Evolutionary conservation across 257 asterid genomes (phyloP).

Genomic region (Datura wrightii): DNA sequence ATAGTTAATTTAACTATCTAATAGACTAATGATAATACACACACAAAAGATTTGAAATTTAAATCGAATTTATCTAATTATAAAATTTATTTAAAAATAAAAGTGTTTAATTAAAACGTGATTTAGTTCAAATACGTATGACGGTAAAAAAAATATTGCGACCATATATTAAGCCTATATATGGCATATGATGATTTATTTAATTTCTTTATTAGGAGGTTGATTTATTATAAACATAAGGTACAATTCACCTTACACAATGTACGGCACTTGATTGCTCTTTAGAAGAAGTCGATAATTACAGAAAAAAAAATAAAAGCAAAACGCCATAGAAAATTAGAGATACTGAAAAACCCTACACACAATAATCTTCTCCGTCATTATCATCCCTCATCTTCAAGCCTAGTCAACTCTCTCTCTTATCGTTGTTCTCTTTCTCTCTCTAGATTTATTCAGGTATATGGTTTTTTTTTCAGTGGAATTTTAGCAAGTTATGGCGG

Average conservation of each 20-base stretch:
- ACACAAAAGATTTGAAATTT: no score
- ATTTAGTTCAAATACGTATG: no score
- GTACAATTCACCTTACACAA: not conserved
- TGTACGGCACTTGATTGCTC: not conserved
- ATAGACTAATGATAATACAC: no score
- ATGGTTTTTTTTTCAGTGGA: not conserved
- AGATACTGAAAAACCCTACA: slow-evolving; percentile 29
- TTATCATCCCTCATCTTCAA: slow-evolving; percentile 13
- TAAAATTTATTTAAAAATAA: no score
- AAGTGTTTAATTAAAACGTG: no score
- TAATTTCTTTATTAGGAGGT: no score
- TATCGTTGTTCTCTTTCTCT: not conserved
- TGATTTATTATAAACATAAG: not conserved
- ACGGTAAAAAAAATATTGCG: no score
- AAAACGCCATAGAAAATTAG: slow-evolving; percentile 16
- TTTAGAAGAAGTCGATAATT: not conserved
- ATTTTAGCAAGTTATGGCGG: slow-evolving; percentile 22
- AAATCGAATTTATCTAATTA: no score
- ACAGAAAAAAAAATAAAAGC: not conserved
- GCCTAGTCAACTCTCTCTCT: slow-evolving; percentile 21
- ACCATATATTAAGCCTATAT: no score
- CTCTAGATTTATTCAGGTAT: not conserved
- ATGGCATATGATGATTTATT: no score
- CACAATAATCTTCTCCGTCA: slow-evolving; percentile 20
- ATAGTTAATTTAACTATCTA: no score